phyloP scores from a whole-genome alignment of 2,329 filamentous ascomycete genomes.

The Penicillium crustosum region DNA sequence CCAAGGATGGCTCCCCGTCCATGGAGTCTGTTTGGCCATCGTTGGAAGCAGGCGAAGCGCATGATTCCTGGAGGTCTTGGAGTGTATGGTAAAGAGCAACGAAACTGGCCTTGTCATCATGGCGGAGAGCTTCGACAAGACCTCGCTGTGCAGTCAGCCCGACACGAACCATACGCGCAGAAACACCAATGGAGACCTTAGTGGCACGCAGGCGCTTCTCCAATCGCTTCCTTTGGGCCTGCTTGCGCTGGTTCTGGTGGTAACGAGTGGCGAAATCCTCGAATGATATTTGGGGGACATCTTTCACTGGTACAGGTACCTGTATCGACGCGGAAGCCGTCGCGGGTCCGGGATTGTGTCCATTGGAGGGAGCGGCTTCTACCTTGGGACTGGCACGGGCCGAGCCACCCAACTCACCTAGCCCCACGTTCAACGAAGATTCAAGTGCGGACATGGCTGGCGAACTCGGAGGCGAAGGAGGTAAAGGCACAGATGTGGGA shows the following conservation, averaged over 20 bases:
- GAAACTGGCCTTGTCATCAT: constrained; percentile 48
- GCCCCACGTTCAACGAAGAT: constrained; percentile 20
- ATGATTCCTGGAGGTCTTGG: constrained; percentile 46
- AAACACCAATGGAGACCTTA: constrained; percentile 46
- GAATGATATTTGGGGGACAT: constrained; percentile 37
- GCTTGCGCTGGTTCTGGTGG: constrained; percentile 44
- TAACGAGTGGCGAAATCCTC: constrained; percentile 47
- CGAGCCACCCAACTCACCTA: constrained; percentile 39
- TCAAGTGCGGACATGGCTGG: constrained; percentile 7
- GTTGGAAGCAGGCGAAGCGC: constrained; percentile 34
- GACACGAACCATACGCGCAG: constrained; percentile 44
- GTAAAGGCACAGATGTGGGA: constrained; percentile 27
- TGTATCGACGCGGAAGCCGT: constrained; percentile 7
- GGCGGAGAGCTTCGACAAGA: constrained; percentile 46
- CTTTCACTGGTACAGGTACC: background rate
- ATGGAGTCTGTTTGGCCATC: constrained; percentile 38
- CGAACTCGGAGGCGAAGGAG: constrained; percentile 19
- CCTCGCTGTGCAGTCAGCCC: constrained; percentile 45
- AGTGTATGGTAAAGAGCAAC: constrained; percentile 46
- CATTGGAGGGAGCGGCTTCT: constrained; percentile 24
- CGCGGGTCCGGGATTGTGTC: constrained; percentile 15
- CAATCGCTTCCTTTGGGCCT: constrained; percentile 41
- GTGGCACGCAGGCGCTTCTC: constrained; percentile 42
- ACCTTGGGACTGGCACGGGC: constrained; percentile 30
- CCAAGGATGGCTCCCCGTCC: constrained; percentile 36